Percentiles rank a stretch among this genome's conserved stretches.
phyloP scores from a whole-genome alignment of 1,284 basidiomycete genomes.

The Tetrapyrgos nigripes region DNA sequence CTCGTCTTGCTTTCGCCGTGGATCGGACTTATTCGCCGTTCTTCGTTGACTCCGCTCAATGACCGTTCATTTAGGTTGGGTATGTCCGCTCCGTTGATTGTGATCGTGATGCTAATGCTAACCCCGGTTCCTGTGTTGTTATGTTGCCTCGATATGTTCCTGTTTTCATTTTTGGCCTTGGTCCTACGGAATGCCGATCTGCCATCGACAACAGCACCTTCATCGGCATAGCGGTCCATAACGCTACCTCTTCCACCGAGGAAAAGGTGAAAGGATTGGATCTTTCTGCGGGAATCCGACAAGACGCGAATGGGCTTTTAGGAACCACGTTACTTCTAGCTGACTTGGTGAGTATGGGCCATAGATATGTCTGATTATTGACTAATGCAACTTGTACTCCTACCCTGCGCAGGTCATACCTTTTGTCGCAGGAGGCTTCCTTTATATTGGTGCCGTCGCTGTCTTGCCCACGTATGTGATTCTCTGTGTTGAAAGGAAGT shows the following conservation, averaged over 20 bases:
- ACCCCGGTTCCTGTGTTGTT: not conserved
- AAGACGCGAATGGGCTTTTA: conserved; percentile 75
- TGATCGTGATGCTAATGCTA: not conserved
- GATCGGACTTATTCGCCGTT: not conserved
- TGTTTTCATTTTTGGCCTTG: not conserved
- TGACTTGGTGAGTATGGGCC: conserved; percentile 67
- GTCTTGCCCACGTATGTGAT: conserved; percentile 81
- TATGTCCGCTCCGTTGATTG: conserved; percentile 3
- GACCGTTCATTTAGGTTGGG: conserved; percentile 17
- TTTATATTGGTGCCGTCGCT: conserved; percentile 91
- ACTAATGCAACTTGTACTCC: not conserved
- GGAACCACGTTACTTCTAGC: conserved; percentile 80
- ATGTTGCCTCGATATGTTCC: not conserved
- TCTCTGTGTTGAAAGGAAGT: too few relatives aligned
- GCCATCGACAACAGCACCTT: conserved; percentile 66
- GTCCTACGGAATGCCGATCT: not conserved
- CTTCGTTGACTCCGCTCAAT: not conserved
- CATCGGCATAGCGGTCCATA: conserved; percentile 87
- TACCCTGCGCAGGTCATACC: conserved; percentile 73
- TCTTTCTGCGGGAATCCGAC: conserved; percentile 73
- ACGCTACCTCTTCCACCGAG: conserved; percentile 54
- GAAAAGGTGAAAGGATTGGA: conserved; percentile 47
- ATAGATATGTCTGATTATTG: not conserved
- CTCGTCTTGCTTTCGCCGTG: not conserved
- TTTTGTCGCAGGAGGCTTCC: conserved; percentile 91